phyloP scores from a whole-genome alignment of 75 land plant species.

The Selaginella tamariscina region DNA sequence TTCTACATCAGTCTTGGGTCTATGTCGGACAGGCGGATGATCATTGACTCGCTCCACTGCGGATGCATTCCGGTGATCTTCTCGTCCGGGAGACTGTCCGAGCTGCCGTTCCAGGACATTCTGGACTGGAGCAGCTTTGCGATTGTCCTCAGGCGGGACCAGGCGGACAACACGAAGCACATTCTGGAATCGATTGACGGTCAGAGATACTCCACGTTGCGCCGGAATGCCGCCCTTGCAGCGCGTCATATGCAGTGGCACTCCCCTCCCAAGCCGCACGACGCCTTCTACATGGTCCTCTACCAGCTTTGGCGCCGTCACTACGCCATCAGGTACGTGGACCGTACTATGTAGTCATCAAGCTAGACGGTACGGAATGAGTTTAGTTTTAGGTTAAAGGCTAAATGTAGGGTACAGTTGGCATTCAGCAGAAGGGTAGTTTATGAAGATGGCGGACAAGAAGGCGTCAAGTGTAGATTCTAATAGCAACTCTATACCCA shows the following conservation, averaged over 20 bases:
- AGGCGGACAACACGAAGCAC: slow-evolving; percentile 23
- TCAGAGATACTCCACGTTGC: background rate
- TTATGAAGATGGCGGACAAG: background rate
- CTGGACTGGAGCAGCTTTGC: slow-evolving; percentile 48
- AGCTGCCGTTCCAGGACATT: slow-evolving; percentile 52
- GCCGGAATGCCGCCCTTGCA: background rate
- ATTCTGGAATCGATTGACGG: slow-evolving; percentile 11
- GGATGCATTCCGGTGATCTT: slow-evolving; percentile 69
- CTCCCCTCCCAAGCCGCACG: background rate
- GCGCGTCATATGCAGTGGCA: slow-evolving; percentile 1
- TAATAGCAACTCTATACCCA: background rate
- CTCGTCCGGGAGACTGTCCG: slow-evolving; percentile 33
- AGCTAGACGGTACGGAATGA: too few species aligned
- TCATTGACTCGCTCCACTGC: slow-evolving; percentile 31
- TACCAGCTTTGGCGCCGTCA: slow-evolving; percentile 4
- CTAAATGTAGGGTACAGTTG: background rate
- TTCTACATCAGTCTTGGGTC: slow-evolving; percentile 45
- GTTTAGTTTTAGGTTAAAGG: background rate
- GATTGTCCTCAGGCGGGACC: slow-evolving; percentile 27
- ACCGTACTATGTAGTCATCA: too few species aligned
- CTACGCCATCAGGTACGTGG: background rate
- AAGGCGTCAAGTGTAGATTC: background rate
- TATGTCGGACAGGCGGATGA: slow-evolving; percentile 9
- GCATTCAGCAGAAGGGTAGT: background rate
- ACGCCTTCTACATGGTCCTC: slow-evolving; percentile 13